A percentile compares a stretch with the other conserved stretches of the same genome.
Evolutionary conservation across 140 eudicot species (phyloP).

Genomic region (Bidens hawaiensis): DNA sequence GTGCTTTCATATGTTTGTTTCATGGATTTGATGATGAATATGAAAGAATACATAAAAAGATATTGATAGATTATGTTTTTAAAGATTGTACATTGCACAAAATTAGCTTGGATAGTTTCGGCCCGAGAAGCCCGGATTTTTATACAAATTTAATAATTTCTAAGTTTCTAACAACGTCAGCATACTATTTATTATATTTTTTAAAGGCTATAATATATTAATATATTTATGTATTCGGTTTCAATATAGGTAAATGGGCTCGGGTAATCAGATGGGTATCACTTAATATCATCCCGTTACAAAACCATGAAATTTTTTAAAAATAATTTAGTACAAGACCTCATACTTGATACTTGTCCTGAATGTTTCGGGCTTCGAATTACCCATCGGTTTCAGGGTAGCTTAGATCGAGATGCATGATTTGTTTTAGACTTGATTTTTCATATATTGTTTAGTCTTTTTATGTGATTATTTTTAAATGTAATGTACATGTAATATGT

Average conservation of each 20-base stretch:
- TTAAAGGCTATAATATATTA: too few species aligned
- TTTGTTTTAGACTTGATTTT: too few species aligned
- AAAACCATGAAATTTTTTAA: background rate
- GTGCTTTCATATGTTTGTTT: constrained; percentile 24
- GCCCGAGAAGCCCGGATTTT: background rate
- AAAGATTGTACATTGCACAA: background rate
- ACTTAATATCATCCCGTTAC: background rate
- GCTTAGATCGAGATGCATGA: too few species aligned
- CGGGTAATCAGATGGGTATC: background rate
- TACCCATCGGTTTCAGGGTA: too few species aligned
- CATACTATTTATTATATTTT: too few species aligned
- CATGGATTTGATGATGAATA: constrained; percentile 23
- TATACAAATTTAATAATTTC: too few species aligned
- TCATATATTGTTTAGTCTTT: too few species aligned
- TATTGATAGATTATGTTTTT: constrained; percentile 1
- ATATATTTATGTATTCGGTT: background rate
- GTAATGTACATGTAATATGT: too few species aligned
- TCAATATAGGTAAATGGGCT: background rate
- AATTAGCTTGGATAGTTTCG: background rate
- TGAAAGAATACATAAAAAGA: constrained; percentile 14
- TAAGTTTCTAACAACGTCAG: background rate
- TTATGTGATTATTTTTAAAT: too few species aligned
- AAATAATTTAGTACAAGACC: background rate
- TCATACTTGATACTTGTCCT: too few species aligned
- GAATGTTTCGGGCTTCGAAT: too few species aligned